Conservation (phyloP, 352 stramenopile species). For the Bremia lactucae region DNA sequence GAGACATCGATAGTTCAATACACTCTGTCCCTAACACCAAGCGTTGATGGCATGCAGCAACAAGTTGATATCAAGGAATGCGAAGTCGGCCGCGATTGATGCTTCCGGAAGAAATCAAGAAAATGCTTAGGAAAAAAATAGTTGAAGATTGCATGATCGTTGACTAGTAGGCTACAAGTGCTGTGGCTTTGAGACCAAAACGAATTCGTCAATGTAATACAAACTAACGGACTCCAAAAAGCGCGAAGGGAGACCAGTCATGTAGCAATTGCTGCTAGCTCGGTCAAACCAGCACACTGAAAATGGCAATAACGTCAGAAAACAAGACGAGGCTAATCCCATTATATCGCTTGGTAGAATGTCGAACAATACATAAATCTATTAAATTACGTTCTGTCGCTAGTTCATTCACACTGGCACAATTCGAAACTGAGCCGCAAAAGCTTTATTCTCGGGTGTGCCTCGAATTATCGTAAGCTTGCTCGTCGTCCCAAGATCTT, state of each 20-base stretch:
- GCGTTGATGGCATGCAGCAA: constrained; percentile 85
- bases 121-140: constrained; percentile 86
- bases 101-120: constrained; percentile 54
- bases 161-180: constrained; percentile 86
- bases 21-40: constrained; percentile 69
- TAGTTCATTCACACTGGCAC: constrained; percentile 51
- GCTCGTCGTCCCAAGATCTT: constrained; percentile 3
- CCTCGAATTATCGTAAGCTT: constrained; percentile 47
- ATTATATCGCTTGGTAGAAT: constrained; percentile 72
- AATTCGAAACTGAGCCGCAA: constrained; percentile 45
- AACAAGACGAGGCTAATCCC: constrained; percentile 76
- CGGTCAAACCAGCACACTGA: constrained; percentile 68
- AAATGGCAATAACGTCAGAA: constrained; percentile 70
- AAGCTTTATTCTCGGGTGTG: constrained; percentile 49
- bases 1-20: constrained; percentile 83
- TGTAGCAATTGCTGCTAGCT: constrained; percentile 84
- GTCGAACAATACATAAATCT: neutral
- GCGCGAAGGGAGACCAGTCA: constrained; percentile 85
- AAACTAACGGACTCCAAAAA: constrained; percentile 92
- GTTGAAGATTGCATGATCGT: constrained; percentile 80
- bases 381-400: no score
- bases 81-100: constrained; percentile 50
- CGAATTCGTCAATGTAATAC: constrained; percentile 86
- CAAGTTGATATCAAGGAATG: constrained; percentile 81
- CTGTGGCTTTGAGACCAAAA: constrained; percentile 88